Conservation (phyloP, 768 basidiomycete species). For the Thelephora ganbajun region DNA sequence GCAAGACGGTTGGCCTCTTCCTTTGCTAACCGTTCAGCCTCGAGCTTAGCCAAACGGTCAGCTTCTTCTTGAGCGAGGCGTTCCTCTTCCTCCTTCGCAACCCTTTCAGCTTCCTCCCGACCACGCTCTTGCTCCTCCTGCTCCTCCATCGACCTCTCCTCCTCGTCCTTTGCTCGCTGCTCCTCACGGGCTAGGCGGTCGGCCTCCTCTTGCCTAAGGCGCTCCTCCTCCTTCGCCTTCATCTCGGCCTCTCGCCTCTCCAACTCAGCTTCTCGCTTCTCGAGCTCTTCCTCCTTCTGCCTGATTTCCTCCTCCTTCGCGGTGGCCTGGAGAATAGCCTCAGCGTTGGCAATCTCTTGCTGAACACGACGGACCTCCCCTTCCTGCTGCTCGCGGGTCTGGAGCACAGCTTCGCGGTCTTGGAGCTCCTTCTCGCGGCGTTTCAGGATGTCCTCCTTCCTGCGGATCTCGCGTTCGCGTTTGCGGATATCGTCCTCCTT, state of each 20-base stretch:
- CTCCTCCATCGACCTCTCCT: constrained; percentile 5
- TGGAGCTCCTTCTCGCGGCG: no score
- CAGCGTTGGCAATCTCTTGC: neutral
- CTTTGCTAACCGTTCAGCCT: constrained; percentile 2
- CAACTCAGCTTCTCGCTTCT: constrained; percentile 18
- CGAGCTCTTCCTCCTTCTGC: constrained; percentile 16
- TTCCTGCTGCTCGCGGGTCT: constrained; percentile 2
- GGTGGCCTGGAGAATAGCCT: neutral
- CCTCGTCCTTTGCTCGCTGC: constrained; percentile 11
- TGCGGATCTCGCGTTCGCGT: constrained; percentile 16
- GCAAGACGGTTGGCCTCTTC: constrained; percentile 2
- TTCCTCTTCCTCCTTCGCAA: constrained; percentile 3
- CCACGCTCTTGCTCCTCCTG: constrained; percentile 5
- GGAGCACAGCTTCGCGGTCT: no score
- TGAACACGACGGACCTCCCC: constrained; percentile 14
- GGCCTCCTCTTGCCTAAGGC: neutral
- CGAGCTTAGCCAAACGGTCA: neutral
- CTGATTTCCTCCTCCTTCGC: constrained; percentile 8
- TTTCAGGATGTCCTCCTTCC: constrained; percentile 2
- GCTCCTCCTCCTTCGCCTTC: constrained; percentile 2
- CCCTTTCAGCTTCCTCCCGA: constrained; percentile 3
- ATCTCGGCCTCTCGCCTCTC: constrained; percentile 3
- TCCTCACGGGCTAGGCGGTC: neutral
- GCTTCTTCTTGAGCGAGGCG: constrained; percentile 1
- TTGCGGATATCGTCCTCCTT: constrained; percentile 18